Percentiles rank a stretch among this genome's conserved stretches.
phyloP scores from a whole-genome alignment of 371 early-diverging fungal species.

The Mortierella sp. region DNA sequence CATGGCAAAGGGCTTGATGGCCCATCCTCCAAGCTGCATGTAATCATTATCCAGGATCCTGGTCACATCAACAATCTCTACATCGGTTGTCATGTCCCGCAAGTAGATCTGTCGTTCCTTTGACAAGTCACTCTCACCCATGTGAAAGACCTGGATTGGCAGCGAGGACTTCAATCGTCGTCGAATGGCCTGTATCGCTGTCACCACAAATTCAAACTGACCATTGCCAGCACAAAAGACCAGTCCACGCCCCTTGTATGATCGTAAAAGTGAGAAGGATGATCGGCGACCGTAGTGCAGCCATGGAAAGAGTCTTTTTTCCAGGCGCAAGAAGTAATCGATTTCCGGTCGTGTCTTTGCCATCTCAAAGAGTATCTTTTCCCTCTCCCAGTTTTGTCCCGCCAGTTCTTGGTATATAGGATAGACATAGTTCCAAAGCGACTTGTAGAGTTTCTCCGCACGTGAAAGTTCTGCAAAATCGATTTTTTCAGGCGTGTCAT shows the following conservation, averaged over 20 bases:
- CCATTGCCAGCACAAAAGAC: constrained; percentile 77
- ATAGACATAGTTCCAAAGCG: constrained; percentile 43
- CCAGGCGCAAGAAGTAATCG: constrained; percentile 37
- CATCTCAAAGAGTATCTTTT: constrained; percentile 20
- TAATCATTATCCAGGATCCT: constrained; percentile 61
- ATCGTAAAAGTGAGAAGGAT: constrained; percentile 34
- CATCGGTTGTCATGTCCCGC: constrained; percentile 55
- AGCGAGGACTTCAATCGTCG: constrained; percentile 63
- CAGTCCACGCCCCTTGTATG: constrained; percentile 65
- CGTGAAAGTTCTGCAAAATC: constrained; percentile 33
- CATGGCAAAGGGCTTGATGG: constrained; percentile 75
- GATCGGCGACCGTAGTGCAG: constrained; percentile 30
- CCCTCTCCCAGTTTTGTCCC: constrained; percentile 30
- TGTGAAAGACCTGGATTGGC: constrained; percentile 81
- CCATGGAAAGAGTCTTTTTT: constrained; percentile 43
- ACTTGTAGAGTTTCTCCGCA: constrained; percentile 33
- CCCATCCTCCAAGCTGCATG: constrained; percentile 70
- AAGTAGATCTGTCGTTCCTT: constrained; percentile 55
- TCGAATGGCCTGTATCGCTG: constrained; percentile 68
- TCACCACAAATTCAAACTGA: constrained; percentile 73
- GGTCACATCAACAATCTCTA: constrained; percentile 64
- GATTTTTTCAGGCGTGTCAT: constrained; percentile 7
- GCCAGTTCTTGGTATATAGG: constrained; percentile 29
- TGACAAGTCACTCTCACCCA: constrained; percentile 69
- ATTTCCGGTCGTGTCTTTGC: constrained; percentile 43